Conservation (phyloP, 768 basidiomycete species). For the Tylopilus balloui region DNA sequence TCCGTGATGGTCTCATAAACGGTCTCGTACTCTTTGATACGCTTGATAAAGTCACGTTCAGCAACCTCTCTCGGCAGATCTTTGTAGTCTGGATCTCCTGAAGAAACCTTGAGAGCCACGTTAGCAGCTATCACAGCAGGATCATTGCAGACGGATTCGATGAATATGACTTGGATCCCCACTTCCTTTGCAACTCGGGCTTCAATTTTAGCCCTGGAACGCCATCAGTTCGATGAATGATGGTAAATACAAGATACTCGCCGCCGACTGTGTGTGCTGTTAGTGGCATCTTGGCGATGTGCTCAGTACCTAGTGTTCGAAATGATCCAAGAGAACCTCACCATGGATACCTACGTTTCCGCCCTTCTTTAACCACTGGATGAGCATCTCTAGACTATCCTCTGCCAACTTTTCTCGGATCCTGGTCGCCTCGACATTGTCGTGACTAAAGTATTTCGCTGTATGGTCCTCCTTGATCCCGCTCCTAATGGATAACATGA, state of each 20-base stretch:
- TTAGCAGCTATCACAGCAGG: constrained; percentile 93
- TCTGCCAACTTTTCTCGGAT: constrained; percentile 79
- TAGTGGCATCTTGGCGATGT: constrained; percentile 82
- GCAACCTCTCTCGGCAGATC: constrained; percentile 82
- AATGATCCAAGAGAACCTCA: constrained; percentile 29
- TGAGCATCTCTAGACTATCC: constrained; percentile 92
- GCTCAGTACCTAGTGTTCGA: neutral
- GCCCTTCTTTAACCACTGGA: constrained; percentile 90
- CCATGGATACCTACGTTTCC: constrained; percentile 98
- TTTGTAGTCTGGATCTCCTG: constrained; percentile 97
- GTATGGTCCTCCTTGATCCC: constrained; percentile 90
- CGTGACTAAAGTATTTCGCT: constrained; percentile 83
- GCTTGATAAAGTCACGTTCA: constrained; percentile 81
- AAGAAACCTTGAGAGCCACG: constrained; percentile 90
- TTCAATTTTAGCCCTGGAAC: constrained; percentile 71
- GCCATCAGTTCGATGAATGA: constrained; percentile 1
- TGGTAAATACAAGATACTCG: constrained; percentile 26
- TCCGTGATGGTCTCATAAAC: constrained; percentile 96
- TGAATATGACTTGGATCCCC: constrained; percentile 83
- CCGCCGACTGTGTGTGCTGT: constrained; percentile 79
- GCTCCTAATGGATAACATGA: constrained; percentile 42
- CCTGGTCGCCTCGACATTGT: constrained; percentile 71
- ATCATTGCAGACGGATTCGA: constrained; percentile 94
- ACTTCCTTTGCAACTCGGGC: constrained; percentile 82
- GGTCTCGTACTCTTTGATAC: constrained; percentile 91